These are phyloP conservation scores for Lichtheimia hyalospora DNA, from an alignment of 371 early-diverging fungal genomes.

Conservation along the genomic window DNA sequence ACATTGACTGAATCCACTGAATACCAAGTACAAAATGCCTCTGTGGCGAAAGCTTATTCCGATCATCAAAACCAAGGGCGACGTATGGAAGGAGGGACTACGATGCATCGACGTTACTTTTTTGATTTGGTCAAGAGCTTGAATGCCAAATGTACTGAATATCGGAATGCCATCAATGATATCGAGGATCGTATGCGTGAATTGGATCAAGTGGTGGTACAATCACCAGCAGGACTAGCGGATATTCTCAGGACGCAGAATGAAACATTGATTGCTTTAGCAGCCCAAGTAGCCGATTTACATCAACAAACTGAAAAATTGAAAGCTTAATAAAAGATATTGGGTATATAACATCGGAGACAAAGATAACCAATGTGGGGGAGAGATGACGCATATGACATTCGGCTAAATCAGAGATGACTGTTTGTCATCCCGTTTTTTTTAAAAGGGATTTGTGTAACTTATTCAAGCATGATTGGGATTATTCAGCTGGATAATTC, in stretches of 20 bases:
- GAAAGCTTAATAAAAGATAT: conserved; percentile 14
- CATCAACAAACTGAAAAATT: conserved; percentile 52
- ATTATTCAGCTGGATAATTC: too few relatives aligned
- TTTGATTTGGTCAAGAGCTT: neutral
- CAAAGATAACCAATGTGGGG: too few relatives aligned
- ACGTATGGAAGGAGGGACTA: conserved; percentile 3
- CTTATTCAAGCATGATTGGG: too few relatives aligned
- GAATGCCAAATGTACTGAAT: neutral
- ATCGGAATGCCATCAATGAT: conserved; percentile 7
- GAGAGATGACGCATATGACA: too few relatives aligned
- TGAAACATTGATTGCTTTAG: conserved; percentile 53
- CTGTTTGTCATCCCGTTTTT: too few relatives aligned
- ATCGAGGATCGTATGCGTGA: conserved; percentile 5
- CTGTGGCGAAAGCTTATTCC: conserved; percentile 4
- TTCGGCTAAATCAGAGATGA: too few relatives aligned
- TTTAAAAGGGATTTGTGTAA: too few relatives aligned
- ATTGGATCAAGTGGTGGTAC: neutral
- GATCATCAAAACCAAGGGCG: neutral
- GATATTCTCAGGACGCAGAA: conserved; percentile 49
- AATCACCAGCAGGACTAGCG: conserved; percentile 14
- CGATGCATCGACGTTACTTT: conserved; percentile 6
- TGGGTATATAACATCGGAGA: too few relatives aligned
- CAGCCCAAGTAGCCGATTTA: conserved; percentile 44
- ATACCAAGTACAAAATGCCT: conserved; percentile 12
- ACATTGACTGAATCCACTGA: conserved; percentile 2